phyloP scores from a whole-genome alignment of 805 yeast genomes.

The Saccharomycopsis sp. region DNA sequence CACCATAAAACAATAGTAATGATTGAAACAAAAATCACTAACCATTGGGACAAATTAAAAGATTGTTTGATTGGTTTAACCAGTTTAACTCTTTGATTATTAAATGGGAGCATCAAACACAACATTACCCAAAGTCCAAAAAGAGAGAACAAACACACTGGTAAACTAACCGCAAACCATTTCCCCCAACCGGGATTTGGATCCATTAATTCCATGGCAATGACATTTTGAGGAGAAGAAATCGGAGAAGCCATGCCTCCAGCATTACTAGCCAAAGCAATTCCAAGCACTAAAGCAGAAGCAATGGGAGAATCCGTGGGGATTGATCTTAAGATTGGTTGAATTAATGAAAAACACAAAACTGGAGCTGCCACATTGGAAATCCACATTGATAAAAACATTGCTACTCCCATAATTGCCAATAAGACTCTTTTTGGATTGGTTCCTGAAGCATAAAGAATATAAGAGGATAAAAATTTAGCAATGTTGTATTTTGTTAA shows the following conservation, averaged over 20 bases:
- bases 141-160: conserved; percentile 58
- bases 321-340: conserved; percentile 76
- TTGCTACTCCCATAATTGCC: conserved; percentile 78
- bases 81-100: conserved; percentile 22
- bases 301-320: conserved; percentile 74
- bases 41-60: conserved; percentile 66
- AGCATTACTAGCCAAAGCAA: conserved; percentile 85
- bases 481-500: conserved; percentile 87
- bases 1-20: conserved; percentile 85
- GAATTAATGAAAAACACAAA: conserved; percentile 80
- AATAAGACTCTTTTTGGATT: conserved; percentile 69
- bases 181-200: conserved; percentile 71
- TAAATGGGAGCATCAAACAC: conserved; percentile 51
- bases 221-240: conserved; percentile 92
- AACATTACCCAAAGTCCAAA: conserved; percentile 65
- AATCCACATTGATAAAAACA: conserved; percentile 89
- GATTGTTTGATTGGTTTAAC: conserved; percentile 34
- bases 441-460: conserved; percentile 76
- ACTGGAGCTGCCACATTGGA: conserved; percentile 98
- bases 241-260: conserved; percentile 99
- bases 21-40: conserved; percentile 53
- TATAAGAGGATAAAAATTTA: conserved; percentile 71
- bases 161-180: conserved; percentile 86
- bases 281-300: conserved; percentile 79
- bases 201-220: conserved; percentile 83